These are phyloP conservation scores for Orychophragmus violaceus DNA, from an alignment of 345 rosid genomes.

Conservation along the genomic window DNA sequence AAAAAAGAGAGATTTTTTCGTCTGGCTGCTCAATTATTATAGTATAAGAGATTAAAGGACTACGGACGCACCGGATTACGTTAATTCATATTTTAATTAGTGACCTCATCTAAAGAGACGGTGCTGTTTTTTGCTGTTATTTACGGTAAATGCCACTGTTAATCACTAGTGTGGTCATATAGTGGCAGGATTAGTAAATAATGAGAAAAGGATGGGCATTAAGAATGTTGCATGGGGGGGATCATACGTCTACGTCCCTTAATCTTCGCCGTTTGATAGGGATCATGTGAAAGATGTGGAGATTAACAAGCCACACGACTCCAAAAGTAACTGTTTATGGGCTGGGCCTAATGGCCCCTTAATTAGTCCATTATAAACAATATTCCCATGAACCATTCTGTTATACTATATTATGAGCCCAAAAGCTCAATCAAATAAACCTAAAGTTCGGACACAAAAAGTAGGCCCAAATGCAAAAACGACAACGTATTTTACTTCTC, in stretches of 20 bases:
- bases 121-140: slow-evolving; percentile 1
- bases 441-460: background rate
- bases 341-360: background rate
- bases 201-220: background rate
- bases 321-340: background rate
- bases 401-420: background rate
- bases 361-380: too few species aligned
- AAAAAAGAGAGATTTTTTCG: slow-evolving; percentile 3
- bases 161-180: too few species aligned
- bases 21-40: slow-evolving; percentile 2
- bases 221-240: slow-evolving; percentile 25
- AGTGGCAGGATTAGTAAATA: slow-evolving; percentile 8
- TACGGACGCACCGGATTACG: slow-evolving; percentile 12
- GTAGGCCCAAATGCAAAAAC: background rate
- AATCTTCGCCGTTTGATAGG: slow-evolving; percentile 13
- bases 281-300: slow-evolving; percentile 29
- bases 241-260: slow-evolving; percentile 24
- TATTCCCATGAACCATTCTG: background rate
- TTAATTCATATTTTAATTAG: background rate
- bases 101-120: slow-evolving; percentile 1
- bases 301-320: slow-evolving; percentile 25
- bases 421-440: background rate
- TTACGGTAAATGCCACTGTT: slow-evolving; percentile 22
- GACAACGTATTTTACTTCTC: background rate
- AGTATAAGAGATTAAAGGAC: background rate